phyloP scores from a whole-genome alignment of 306 rosid genomes.

The Begonia fuchsioides region DNA sequence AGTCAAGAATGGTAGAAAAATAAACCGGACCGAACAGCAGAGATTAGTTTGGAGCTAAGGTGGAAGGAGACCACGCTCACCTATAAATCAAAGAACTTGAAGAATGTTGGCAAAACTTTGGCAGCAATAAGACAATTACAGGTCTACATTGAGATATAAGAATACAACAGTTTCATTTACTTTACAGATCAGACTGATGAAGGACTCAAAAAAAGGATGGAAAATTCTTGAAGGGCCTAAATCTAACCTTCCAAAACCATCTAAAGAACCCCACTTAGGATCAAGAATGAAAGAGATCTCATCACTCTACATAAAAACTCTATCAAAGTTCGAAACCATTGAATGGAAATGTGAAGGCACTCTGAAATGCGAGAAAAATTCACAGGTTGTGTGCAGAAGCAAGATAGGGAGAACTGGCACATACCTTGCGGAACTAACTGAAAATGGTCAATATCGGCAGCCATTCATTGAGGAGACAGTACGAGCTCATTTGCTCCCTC shows the following conservation, averaged over 20 bases:
- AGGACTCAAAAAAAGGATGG: constrained; percentile 15
- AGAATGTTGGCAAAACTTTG: no score
- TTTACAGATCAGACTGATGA: constrained; percentile 69
- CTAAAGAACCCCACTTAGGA: constrained; percentile 30
- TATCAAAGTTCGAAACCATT: constrained; percentile 23
- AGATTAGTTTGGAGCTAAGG: no score
- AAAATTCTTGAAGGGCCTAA: constrained; percentile 63
- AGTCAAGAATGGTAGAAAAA: no score
- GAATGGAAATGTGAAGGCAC: constrained; percentile 22
- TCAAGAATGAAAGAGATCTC: constrained; percentile 57
- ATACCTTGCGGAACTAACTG: constrained; percentile 53
- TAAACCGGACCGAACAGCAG: no score
- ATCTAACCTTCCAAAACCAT: constrained; percentile 54
- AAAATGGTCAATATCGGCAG: constrained; percentile 56
- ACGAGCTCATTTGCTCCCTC: neutral
- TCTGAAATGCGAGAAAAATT: constrained; percentile 25
- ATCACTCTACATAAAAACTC: constrained; percentile 49
- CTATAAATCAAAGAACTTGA: no score
- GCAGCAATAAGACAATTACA: constrained; percentile 26
- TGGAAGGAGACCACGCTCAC: no score
- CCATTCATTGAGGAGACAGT: neutral
- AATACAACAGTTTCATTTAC: constrained; percentile 68
- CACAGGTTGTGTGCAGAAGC: constrained; percentile 31
- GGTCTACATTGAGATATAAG: constrained; percentile 21
- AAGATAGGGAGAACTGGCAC: constrained; percentile 38